Evolutionary conservation across 1,284 basidiomycete genomes (phyloP), one percentile per base, ranked within the genome.

Genomic region (Ceratobasidium sp.): DNA sequence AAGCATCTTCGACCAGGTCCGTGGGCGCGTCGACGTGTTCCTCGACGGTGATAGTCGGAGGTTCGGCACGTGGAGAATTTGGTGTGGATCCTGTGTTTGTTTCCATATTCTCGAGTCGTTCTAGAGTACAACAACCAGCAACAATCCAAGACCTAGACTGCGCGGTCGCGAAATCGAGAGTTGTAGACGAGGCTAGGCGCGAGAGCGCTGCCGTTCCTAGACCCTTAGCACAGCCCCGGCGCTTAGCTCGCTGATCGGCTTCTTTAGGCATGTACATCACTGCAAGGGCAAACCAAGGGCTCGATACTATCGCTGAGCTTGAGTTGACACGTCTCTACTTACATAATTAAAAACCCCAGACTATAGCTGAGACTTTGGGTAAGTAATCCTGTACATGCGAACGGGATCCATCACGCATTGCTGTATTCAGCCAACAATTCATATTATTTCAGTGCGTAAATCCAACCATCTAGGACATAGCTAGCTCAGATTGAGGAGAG

Each of bases 11-110:
- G 8, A 48, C 52, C n/a, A n/a, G n/a, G n/a, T n/a, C n/a, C 6
- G 64, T 18, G 64, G 64, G 64, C 52, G 41, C 64, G 64, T 57
- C 64, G 23, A 67, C 41, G 45, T 43, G 50, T 67, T 67, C 48
- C 36, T 67, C 50, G 61, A 65, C 32, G 10, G 64, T 43, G 16
- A 67, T 67, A 6, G 52, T 57, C 4, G 64, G 45, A 45, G 64
- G 64, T 18, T 55, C 64, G 6, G 28, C 52, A 41, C 34, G 48
- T 10, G 50, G 46, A 1, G 61, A 53, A 23, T 12, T 55, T 48
- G 64, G 64, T 8, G 36, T 50, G 26, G 64, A 67, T 3, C 45
- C 64, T 28, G 64, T 28, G 23, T 30, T 12, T 53, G 30, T 36
- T 23, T 50, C 64, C 64, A 67, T 67, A 23, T 2, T 67, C 18